Evolutionary conservation across 202 grass and related monocot genomes (phyloP).

Genomic region (Panicum virgatum): DNA sequence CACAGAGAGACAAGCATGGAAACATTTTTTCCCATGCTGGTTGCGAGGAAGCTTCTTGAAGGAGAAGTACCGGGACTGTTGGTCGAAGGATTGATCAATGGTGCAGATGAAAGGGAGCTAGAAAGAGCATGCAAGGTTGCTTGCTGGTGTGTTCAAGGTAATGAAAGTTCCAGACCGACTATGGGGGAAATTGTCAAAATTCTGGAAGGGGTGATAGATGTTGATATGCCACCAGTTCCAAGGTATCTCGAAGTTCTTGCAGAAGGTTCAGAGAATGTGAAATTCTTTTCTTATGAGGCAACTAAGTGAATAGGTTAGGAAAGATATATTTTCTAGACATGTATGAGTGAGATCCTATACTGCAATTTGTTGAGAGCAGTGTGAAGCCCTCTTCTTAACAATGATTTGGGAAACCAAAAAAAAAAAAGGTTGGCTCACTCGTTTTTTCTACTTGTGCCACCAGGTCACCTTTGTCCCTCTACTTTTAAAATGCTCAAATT

Average conservation of each 20-base stretch:
- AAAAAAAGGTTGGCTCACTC: not conserved
- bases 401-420: not conserved
- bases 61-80: constrained; percentile 26
- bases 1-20: not conserved
- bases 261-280: not conserved
- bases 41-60: constrained; percentile 36
- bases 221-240: constrained; percentile 33
- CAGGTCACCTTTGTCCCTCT: not conserved
- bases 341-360: not conserved
- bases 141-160: constrained; percentile 51
- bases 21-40: constrained; percentile 37
- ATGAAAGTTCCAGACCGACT: constrained; percentile 43
- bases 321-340: not conserved
- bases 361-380: not conserved
- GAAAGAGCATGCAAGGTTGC: constrained; percentile 49
- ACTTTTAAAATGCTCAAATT: not conserved
- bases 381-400: not conserved
- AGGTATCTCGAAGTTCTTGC: constrained; percentile 35
- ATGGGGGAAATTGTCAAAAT: constrained; percentile 48
- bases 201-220: constrained; percentile 41
- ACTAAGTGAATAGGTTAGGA: not conserved
- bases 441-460: not conserved
- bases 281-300: not conserved
- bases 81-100: not conserved
- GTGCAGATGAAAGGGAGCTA: constrained; percentile 1